Evolutionary conservation across 805 yeast genomes (phyloP), one percentile per base, ranked within the genome.

Genomic region (Diddensiella santjacobensis): DNA sequence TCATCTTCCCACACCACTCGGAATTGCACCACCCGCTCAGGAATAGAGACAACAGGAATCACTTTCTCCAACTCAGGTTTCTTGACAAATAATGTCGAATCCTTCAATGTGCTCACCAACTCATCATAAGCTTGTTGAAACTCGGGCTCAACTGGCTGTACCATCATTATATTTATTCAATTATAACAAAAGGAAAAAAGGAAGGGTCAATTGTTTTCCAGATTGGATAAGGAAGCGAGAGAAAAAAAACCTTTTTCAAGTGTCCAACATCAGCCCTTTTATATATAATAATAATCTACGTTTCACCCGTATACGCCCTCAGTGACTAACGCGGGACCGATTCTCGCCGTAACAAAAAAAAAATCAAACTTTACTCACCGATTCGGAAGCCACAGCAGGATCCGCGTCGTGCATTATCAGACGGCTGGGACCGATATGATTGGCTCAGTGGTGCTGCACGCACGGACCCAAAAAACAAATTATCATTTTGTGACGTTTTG

Each of bases 1-100:
- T 93, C 99, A 68, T 91, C 87, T 75, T 93, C 97, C 99, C 99
- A 91, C 48, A 84, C 79, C 49, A 93, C 98, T 76, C 98, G 84
- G 85, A 91, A 91, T 73, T 89, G 96, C 68, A 93, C 82, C 63
- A 89, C 76, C 74, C 98, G 84, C 78, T 91, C 98, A 58, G 99
- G 99, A 52, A 90, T 80, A 45, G 96, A 86, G 55, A 90, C 86
- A 56, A 91, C 89, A 50, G 91, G 88, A 55, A 91, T 78, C 45
- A 87, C 93, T 68, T 81, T 83, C 73, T 85, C 83, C 69, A 88
- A 88, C 69, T 88, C 83, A 62, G 99, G 99, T 68, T 85, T 82
- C 73, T 87, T 79, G 60, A 79, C 74, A 77, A 93, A 91, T 56
- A 91, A 77, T 58, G 96, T 85, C 40, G 98, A 91, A 72, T 87